Conservation (phyloP, 2,329 filamentous ascomycete genomes). For the Dactylellina parvicollis region DNA sequence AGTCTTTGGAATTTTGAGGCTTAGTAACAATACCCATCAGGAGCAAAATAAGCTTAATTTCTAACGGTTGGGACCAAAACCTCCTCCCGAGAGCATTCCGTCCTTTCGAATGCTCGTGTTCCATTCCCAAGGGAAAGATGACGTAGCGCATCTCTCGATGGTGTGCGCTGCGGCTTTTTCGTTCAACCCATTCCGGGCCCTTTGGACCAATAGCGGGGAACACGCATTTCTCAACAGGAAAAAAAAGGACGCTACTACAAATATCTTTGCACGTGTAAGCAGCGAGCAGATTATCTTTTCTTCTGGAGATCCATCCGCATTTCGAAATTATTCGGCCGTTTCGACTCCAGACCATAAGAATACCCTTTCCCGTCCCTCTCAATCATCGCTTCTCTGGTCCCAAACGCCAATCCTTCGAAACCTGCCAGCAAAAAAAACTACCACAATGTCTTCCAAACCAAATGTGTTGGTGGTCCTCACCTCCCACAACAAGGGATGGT, state of each 20-base stretch:
- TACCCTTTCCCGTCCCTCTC: background rate
- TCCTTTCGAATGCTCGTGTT: background rate
- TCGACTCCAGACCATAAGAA: background rate
- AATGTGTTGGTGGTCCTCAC: conserved; percentile 78
- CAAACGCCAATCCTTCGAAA: too few species aligned
- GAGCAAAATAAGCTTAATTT: background rate
- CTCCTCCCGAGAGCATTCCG: too few species aligned
- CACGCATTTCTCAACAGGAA: background rate
- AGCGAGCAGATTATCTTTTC: too few species aligned
- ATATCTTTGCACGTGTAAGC: background rate
- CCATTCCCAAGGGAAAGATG: background rate
- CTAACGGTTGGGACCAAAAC: background rate
- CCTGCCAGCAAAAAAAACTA: too few species aligned
- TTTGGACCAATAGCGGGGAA: conserved; percentile 1
- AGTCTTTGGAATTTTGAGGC: too few species aligned
- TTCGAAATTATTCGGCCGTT: background rate
- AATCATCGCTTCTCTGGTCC: too few species aligned
- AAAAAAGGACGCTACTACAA: background rate
- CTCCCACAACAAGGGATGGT: conserved; percentile 74
- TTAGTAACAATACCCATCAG: background rate
- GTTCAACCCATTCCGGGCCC: background rate
- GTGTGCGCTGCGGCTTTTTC: background rate
- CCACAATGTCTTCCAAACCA: conserved; percentile 54
- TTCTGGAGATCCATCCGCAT: background rate
- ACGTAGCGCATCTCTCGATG: conserved; percentile 1